Percentiles rank a stretch among this genome's conserved stretches.
phyloP scores from a whole-genome alignment of 2,329 filamentous ascomycete genomes.

The Epichloe uncinata region DNA sequence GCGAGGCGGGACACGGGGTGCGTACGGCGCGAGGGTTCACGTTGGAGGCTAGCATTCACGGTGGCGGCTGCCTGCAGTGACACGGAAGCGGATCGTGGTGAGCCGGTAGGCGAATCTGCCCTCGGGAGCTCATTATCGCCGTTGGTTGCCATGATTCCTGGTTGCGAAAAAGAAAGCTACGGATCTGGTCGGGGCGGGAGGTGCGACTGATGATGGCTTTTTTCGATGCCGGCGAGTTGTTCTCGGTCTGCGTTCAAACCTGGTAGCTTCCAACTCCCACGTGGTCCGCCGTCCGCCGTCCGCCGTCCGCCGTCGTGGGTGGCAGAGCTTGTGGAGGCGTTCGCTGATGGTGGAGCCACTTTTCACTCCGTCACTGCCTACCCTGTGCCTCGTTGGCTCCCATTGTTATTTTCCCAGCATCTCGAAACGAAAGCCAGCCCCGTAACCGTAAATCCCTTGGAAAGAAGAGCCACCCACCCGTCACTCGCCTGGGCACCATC shows the following conservation, averaged over 20 bases:
- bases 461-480: too few relatives aligned
- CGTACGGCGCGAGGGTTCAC: conserved; percentile 45
- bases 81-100: conserved; percentile 50
- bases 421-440: too few relatives aligned
- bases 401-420: background rate
- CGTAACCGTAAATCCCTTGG: too few relatives aligned
- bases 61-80: conserved; percentile 66
- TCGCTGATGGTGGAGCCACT: background rate
- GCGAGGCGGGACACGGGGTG: conserved; percentile 1
- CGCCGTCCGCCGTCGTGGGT: background rate
- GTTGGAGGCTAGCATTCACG: conserved; percentile 63
- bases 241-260: background rate
- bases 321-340: background rate
- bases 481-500: too few relatives aligned
- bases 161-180: too few relatives aligned
- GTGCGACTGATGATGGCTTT: background rate
- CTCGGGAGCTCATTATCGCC: conserved; percentile 14
- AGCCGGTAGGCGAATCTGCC: conserved; percentile 42
- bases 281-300: background rate
- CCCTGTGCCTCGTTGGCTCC: background rate
- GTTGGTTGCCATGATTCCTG: conserved; percentile 15
- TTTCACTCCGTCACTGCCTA: background rate
- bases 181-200: background rate
- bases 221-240: background rate
- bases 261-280: background rate